Evolutionary conservation across 2,329 filamentous ascomycete species (phyloP).

Genomic region (Colletotrichum sp.): DNA sequence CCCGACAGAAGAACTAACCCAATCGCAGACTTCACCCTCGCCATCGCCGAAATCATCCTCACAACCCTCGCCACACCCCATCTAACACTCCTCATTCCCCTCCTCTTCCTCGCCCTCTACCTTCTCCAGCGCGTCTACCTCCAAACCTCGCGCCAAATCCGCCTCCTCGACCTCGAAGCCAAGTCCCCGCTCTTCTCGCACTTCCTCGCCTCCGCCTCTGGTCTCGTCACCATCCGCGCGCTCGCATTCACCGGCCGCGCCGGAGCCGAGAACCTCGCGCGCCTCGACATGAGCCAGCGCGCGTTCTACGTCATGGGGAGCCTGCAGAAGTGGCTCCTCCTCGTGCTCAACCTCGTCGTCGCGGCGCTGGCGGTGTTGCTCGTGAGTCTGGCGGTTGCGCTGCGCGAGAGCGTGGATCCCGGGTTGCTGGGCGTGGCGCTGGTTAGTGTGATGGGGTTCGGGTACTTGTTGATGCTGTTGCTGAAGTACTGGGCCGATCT

Average conservation of each 20-base stretch:
- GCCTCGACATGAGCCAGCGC: conserved; percentile 59
- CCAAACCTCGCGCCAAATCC: conserved; percentile 46
- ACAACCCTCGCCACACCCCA: conserved; percentile 48
- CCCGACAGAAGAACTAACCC: neutral
- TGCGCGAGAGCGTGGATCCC: neutral
- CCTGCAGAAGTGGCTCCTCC: conserved; percentile 61
- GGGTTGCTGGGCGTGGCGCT: conserved; percentile 29
- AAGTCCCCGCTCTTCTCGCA: conserved; percentile 44
- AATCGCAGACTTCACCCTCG: neutral
- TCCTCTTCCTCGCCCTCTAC: conserved; percentile 29
- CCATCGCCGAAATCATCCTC: conserved; percentile 49
- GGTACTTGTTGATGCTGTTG: conserved; percentile 31
- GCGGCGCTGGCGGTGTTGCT: conserved; percentile 50
- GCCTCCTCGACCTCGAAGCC: conserved; percentile 47
- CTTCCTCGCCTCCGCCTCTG: conserved; percentile 51
- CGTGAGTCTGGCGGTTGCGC: conserved; percentile 44
- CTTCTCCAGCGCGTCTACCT: conserved; percentile 42
- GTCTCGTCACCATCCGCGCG: conserved; percentile 56
- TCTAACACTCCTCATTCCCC: conserved; percentile 49
- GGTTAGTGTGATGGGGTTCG: conserved; percentile 37
- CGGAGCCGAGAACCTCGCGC: conserved; percentile 47
- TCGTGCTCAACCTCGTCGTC: conserved; percentile 55
- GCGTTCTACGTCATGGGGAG: conserved; percentile 63
- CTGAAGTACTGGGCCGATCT: conserved; percentile 37
- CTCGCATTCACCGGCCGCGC: conserved; percentile 55